These are phyloP conservation scores for Agaricus sinodeliciosus DNA, from an alignment of 768 basidiomycete genomes.

Conservation along the genomic window DNA sequence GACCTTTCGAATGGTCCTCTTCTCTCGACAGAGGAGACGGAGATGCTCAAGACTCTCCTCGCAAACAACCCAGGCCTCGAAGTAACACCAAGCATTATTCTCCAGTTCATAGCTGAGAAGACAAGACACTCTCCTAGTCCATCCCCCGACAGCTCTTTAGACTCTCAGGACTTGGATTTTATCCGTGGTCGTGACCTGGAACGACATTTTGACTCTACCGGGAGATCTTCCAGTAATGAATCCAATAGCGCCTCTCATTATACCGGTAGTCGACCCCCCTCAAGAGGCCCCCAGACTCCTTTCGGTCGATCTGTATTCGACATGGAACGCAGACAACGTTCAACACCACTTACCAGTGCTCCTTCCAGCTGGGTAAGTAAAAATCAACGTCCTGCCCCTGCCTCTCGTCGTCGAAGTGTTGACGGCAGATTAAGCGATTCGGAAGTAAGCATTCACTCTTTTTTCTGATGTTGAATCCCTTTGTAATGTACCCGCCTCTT, in stretches of 20 bases:
- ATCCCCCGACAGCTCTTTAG: conserved; percentile 30
- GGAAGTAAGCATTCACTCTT: conserved; percentile 43
- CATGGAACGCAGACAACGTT: conserved; percentile 59
- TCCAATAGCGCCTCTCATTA: conserved; percentile 38
- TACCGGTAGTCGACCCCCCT: conserved; percentile 44
- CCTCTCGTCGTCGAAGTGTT: conserved; percentile 64
- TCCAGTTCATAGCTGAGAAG: conserved; percentile 58
- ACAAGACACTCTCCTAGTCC: conserved; percentile 40
- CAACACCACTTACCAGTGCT: conserved; percentile 53
- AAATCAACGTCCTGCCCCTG: conserved; percentile 58
- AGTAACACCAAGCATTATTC: conserved; percentile 61
- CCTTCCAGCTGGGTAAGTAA: conserved; percentile 61
- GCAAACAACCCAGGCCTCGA: conserved; percentile 54
- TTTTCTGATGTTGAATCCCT: not conserved
- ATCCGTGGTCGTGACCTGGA: conserved; percentile 27
- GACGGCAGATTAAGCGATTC: conserved; percentile 73
- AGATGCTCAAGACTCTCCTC: conserved; percentile 51
- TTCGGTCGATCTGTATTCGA: conserved; percentile 58
- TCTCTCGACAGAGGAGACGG: conserved; percentile 57
- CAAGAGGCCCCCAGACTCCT: conserved; percentile 50
- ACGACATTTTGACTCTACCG: conserved; percentile 12
- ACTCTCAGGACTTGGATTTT: conserved; percentile 20
- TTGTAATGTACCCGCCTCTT: conserved; percentile 6
- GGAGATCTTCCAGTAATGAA: conserved; percentile 52
- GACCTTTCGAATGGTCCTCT: conserved; percentile 51